phyloP scores from a whole-genome alignment of 768 basidiomycete genomes.

The Suillus cothurnatus region DNA sequence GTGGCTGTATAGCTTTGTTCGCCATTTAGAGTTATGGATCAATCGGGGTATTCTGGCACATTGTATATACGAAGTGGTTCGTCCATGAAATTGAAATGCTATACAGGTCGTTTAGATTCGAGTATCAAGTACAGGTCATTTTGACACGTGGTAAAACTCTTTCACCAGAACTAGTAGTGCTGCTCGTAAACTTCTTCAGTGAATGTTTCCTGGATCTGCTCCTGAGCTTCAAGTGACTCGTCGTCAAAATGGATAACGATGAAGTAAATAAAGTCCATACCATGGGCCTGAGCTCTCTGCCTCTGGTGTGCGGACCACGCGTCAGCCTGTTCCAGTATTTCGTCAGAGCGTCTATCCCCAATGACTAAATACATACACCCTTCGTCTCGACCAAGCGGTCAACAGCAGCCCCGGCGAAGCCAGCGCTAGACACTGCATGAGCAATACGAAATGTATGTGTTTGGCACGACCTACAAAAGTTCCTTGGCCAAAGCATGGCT shows the following conservation, averaged over 20 bases:
- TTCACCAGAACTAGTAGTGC: background rate
- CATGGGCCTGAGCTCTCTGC: background rate
- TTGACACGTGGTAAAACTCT: background rate
- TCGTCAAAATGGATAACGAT: background rate
- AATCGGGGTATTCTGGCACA: background rate
- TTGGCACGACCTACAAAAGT: constrained; percentile 7
- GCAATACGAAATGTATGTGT: background rate
- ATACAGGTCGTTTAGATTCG: background rate
- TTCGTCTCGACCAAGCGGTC: constrained; percentile 16
- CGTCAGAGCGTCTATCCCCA: background rate
- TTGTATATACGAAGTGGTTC: background rate
- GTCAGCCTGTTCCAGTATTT: background rate
- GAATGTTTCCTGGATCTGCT: background rate
- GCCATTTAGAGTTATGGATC: background rate
- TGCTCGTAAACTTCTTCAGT: constrained; percentile 2
- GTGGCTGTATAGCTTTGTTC: background rate
- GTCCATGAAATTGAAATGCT: constrained; percentile 1
- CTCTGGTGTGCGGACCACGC: background rate
- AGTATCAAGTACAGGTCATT: background rate
- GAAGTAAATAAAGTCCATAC: background rate
- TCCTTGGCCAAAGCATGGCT: constrained; percentile 17
- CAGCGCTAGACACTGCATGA: constrained; percentile 10
- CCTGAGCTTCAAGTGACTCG: background rate
- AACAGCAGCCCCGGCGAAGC: constrained; percentile 8
- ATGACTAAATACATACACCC: constrained; percentile 7